phyloP scores from a whole-genome alignment of 1,139 yeast species.

The Taphrina communis region DNA sequence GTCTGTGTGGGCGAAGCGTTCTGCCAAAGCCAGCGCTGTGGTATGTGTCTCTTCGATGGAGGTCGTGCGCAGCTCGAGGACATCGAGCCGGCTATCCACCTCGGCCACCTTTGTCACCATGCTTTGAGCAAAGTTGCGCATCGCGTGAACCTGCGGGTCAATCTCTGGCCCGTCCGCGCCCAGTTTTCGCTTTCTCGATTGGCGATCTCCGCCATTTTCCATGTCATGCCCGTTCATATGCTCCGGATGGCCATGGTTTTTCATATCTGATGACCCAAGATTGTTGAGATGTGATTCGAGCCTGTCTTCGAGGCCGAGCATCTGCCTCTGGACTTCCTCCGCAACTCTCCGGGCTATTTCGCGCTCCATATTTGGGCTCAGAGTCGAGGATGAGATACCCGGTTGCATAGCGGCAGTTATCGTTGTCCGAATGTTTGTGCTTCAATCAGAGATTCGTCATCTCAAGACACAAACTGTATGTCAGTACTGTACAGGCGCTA shows the following conservation, averaged over 20 bases:
- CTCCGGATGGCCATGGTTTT: background rate
- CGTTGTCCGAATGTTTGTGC: background rate
- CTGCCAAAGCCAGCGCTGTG: background rate
- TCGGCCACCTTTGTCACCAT: background rate
- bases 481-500: no score
- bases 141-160: background rate
- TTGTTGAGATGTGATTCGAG: background rate
- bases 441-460: no score
- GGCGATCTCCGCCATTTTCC: background rate
- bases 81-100: conserved; percentile 16
- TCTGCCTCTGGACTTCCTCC: conserved; percentile 2
- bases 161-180: conserved; percentile 6
- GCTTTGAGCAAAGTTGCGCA: conserved; percentile 11
- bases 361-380: background rate
- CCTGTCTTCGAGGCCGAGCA: background rate
- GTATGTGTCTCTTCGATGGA: conserved; percentile 4
- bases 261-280: background rate
- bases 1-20: conserved; percentile 1
- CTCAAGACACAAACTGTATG: no score
- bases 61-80: conserved; percentile 9
- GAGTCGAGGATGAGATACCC: background rate
- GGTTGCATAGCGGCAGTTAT: background rate
- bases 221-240: background rate
- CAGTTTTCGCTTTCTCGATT: conserved; percentile 9
- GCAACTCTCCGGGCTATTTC: background rate